A percentile compares a stretch with the other conserved stretches of the same genome.
Evolutionary conservation across 2,329 filamentous ascomycete species (phyloP).

Genomic region (Beauveria scarabaeidicola): DNA sequence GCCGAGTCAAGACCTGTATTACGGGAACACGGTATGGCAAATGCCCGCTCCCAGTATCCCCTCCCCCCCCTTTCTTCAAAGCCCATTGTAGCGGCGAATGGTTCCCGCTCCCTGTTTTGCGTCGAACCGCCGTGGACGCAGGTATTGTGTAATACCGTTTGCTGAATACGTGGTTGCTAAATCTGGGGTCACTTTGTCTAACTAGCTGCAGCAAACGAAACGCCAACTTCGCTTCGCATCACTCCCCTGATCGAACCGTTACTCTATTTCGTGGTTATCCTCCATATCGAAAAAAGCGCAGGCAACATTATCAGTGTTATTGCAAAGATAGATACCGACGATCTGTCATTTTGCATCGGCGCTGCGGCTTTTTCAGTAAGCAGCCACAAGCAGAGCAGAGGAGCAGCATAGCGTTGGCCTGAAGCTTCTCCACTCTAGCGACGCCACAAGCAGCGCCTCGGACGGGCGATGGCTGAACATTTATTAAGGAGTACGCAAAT

Average conservation of each 20-base stretch:
- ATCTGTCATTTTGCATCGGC: conserved; percentile 1
- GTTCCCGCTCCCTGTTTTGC: conserved; percentile 5
- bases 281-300: conserved; percentile 3
- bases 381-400: neutral
- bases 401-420: neutral
- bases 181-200: conserved; percentile 3
- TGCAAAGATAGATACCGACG: neutral
- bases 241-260: neutral
- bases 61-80: neutral
- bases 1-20: neutral
- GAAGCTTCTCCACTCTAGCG: neutral
- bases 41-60: neutral
- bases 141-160: neutral
- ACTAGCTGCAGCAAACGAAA: conserved; percentile 8
- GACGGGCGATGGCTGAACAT: no score
- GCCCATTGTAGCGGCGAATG: conserved; percentile 4
- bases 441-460: conserved; percentile 1
- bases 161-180: neutral
- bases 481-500: no score
- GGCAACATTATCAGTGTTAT: neutral
- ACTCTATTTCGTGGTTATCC: neutral
- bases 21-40: neutral
- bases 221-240: conserved; percentile 1
- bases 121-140: neutral
- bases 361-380: neutral